Evolutionary conservation across 441 rosid genomes (phyloP).

Genomic region (Arabidopsis hybrid): DNA sequence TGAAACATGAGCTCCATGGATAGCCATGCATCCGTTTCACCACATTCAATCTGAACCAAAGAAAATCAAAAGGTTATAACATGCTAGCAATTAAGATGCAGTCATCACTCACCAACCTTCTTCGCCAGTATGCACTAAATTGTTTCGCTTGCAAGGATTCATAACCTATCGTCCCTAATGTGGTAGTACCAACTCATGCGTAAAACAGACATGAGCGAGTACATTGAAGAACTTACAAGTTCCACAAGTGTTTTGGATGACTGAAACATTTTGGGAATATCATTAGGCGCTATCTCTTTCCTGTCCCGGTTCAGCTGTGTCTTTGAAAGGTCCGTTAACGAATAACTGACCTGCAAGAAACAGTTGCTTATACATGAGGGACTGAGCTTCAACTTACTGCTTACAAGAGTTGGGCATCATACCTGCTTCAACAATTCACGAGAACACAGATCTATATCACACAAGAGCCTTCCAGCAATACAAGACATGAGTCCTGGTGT

Average conservation of each 20-base stretch:
- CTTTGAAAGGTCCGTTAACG: slow-evolving; percentile 93
- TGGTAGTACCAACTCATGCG: slow-evolving; percentile 5
- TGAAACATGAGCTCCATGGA: slow-evolving; percentile 99
- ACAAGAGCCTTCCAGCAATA: slow-evolving; percentile 92
- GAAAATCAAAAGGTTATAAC: slow-evolving; percentile 37
- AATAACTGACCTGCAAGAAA: slow-evolving; percentile 88
- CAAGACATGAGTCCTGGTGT: slow-evolving; percentile 94
- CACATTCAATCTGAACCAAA: slow-evolving; percentile 82
- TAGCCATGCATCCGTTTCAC: slow-evolving; percentile 98
- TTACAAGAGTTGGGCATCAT: slow-evolving; percentile 32
- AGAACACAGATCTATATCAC: slow-evolving; percentile 89
- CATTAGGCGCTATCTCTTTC: slow-evolving; percentile 86
- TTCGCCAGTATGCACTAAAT: slow-evolving; percentile 12
- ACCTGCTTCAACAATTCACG: slow-evolving; percentile 95
- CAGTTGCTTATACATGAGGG: slow-evolving; percentile 43
- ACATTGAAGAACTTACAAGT: slow-evolving; percentile 68
- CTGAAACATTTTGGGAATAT: slow-evolving; percentile 84
- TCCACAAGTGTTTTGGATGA: slow-evolving; percentile 77
- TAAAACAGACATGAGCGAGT: slow-evolving; percentile 26
- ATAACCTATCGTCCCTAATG: slow-evolving; percentile 14
- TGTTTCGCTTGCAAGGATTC: slow-evolving; percentile 16
- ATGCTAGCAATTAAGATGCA: slow-evolving; percentile 26
- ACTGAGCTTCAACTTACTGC: slow-evolving; percentile 35
- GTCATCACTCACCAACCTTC: slow-evolving; percentile 22
- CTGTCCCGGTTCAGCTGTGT: slow-evolving; percentile 87